Conservation (phyloP, 1,284 basidiomycete genomes). For the Ustilago bromivora region DNA sequence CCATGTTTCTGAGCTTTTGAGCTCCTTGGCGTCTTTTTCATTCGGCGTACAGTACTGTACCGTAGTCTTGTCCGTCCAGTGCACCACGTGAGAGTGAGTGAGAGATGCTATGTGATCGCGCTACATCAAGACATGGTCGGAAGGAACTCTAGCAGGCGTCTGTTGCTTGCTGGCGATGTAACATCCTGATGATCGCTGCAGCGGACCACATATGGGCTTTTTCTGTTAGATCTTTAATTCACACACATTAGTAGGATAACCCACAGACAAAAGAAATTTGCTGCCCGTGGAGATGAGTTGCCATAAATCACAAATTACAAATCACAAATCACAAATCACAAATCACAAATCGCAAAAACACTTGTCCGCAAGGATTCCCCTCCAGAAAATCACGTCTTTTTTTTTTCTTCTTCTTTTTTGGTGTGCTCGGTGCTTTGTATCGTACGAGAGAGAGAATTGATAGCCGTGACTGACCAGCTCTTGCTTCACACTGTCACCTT, state of each 20-base stretch:
- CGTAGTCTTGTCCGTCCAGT: too few relatives aligned
- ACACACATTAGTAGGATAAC: too few relatives aligned
- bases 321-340: too few relatives aligned
- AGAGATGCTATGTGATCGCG: too few relatives aligned
- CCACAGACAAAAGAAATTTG: not conserved
- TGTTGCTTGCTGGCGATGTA: not conserved
- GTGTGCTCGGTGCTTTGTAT: not conserved
- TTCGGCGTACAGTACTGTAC: too few relatives aligned
- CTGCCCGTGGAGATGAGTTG: not conserved
- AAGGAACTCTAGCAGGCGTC: too few relatives aligned
- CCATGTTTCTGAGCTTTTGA: not conserved
- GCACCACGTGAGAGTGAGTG: too few relatives aligned
- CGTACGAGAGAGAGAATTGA: conserved; percentile 8
- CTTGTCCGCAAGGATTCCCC: conserved; percentile 21
- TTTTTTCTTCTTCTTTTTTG: conserved; percentile 1
- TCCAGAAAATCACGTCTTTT: not conserved
- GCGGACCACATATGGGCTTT: not conserved
- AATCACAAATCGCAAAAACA: conserved; percentile 2
- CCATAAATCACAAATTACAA: not conserved
- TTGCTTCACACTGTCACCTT: not conserved
- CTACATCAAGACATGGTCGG: not conserved
- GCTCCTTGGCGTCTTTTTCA: too few relatives aligned
- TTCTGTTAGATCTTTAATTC: too few relatives aligned
- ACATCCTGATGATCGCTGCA: not conserved
- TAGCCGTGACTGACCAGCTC: conserved; percentile 2